phyloP scores from a whole-genome alignment of 352 stramenopile species.

The Pythium oligandrum region DNA sequence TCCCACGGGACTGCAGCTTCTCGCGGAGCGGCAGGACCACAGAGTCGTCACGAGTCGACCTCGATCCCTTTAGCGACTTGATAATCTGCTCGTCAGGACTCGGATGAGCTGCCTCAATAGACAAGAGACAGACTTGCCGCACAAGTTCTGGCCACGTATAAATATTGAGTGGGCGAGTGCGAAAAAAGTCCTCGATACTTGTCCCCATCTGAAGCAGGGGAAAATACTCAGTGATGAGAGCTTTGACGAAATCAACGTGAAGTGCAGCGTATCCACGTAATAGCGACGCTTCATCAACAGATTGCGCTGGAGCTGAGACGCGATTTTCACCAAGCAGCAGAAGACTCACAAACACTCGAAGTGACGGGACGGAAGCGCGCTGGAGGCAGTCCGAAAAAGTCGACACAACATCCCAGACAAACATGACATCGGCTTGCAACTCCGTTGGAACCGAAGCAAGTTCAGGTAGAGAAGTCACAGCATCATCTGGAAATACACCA shows the following conservation, averaged over 20 bases:
- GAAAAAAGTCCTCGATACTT: slow-evolving; percentile 64
- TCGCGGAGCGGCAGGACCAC: slow-evolving; percentile 47
- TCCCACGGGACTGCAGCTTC: slow-evolving; percentile 29
- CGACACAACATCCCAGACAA: slow-evolving; percentile 73
- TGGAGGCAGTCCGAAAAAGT: slow-evolving; percentile 67
- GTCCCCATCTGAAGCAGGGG: slow-evolving; percentile 65
- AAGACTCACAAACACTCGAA: slow-evolving; percentile 47
- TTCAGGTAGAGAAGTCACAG: slow-evolving; percentile 28
- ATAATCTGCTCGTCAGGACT: slow-evolving; percentile 66
- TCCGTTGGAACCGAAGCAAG: slow-evolving; percentile 36
- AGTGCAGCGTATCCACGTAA: slow-evolving; percentile 39
- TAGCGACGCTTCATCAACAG: slow-evolving; percentile 54
- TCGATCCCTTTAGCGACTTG: slow-evolving; percentile 70
- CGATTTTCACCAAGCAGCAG: slow-evolving; percentile 30
- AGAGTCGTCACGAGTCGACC: slow-evolving; percentile 67
- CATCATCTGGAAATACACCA: slow-evolving; percentile 24
- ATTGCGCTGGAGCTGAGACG: slow-evolving; percentile 37
- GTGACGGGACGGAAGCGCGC: slow-evolving; percentile 40
- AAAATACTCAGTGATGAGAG: slow-evolving; percentile 59
- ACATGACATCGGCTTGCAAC: slow-evolving; percentile 53
- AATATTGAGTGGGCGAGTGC: slow-evolving; percentile 64
- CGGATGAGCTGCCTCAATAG: slow-evolving; percentile 65
- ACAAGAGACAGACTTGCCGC: slow-evolving; percentile 66
- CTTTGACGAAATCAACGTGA: slow-evolving; percentile 46
- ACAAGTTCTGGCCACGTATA: slow-evolving; percentile 82